Evolutionary conservation across 108 stramenopile species (phyloP).

Genomic region (Skeletonema grethae): DNA sequence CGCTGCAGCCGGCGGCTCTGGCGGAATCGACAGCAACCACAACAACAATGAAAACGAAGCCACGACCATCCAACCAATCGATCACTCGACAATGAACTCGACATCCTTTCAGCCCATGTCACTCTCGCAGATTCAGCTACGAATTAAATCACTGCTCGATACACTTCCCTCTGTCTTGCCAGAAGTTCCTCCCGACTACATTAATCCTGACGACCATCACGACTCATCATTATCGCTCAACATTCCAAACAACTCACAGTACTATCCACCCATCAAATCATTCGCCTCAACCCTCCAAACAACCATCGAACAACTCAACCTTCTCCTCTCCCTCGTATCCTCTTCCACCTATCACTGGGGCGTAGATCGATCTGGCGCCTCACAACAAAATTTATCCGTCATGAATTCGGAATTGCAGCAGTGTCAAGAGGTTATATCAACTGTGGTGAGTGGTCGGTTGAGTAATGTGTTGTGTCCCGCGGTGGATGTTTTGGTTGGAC

Average conservation of each 20-base stretch:
- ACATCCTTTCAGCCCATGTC: constrained; percentile 13
- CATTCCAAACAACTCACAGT: too few relatives aligned
- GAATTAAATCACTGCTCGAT: constrained; percentile 39
- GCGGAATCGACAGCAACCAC: background rate
- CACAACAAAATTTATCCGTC: constrained; percentile 73
- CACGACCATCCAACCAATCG: background rate
- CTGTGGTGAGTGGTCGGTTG: constrained; percentile 63
- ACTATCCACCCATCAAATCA: constrained; percentile 32
- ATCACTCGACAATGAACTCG: background rate
- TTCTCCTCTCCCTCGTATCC: constrained; percentile 65
- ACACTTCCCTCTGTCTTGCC: constrained; percentile 48
- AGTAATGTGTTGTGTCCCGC: constrained; percentile 80
- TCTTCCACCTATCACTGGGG: constrained; percentile 84
- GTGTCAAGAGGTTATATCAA: constrained; percentile 74
- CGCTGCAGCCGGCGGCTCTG: background rate
- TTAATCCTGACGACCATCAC: background rate
- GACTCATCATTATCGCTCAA: background rate
- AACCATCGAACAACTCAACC: constrained; percentile 70
- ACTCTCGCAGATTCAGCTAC: constrained; percentile 48
- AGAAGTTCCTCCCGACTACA: background rate
- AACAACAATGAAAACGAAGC: background rate
- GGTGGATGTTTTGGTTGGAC: constrained; percentile 69
- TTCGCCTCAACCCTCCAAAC: constrained; percentile 71
- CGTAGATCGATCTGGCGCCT: constrained; percentile 80
- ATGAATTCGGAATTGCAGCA: constrained; percentile 64